Evolutionary conservation across 805 yeast genomes (phyloP), one percentile per base, ranked within the genome.

Genomic region (Myxozyma neotropica): DNA sequence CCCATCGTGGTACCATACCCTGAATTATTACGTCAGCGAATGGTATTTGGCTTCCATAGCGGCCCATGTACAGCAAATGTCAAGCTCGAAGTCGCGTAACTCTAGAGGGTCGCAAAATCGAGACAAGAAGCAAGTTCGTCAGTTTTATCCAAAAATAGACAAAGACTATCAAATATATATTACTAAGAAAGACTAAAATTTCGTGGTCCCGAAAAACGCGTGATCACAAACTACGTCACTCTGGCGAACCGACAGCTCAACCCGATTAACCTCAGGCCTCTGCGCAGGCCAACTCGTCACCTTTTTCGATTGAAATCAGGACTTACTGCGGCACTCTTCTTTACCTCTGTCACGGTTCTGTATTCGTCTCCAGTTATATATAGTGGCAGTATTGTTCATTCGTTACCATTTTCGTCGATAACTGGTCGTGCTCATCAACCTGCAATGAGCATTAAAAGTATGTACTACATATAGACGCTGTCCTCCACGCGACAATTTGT

Each of bases 251-350:
- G 36, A 35, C 50, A 43, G 23, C 27, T 24, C 5, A 43, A 33
- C n/a, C 26, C 49, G 27, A 8, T 43, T 26, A 33, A 42, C 42
- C 43, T 29, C 31, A 47, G 49, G 19, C 49, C 40, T 7, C 40
- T 42, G 10, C 55, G 42, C 29, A 23, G 47, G 33, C 42, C 47
- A 31, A 29, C 39, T 17, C 48, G 27, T 17, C 54, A 31, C 27
- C 40, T 35, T 4, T 36, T 53, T 12, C 50, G 50, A 3, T 42
- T 53, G 13, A 35, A 38, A 19, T 53, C 57, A 15, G 45, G 51
- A 1, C 27, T 53, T 19, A 53, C 64, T 8, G 62, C 64, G 17
- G 64, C 61, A 12, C 55, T 62, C 23, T 52, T 60, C 42, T 53
- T 60, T 27, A 50, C 64, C 8, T 57, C 64, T 6, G 57, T 50